Percentiles rank a stretch among this genome's conserved stretches.
phyloP scores from a whole-genome alignment of 2,329 filamentous ascomycete genomes.

The Phoma sp. region DNA sequence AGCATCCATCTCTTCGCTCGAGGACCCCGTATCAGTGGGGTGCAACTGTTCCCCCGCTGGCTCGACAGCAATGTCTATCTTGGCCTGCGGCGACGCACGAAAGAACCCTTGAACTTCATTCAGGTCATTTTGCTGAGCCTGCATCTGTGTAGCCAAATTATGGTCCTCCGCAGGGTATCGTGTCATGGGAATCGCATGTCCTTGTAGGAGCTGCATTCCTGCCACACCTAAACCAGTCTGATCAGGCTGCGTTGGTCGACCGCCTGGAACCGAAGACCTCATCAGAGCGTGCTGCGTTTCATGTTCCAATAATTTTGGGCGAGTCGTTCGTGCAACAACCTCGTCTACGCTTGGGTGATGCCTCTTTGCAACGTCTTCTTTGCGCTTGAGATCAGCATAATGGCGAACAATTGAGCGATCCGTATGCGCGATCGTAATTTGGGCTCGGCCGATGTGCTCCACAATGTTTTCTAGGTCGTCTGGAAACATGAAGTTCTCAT shows the following conservation, averaged over 20 bases:
- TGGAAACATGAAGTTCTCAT: slow-evolving; percentile 25
- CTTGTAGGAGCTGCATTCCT: no score
- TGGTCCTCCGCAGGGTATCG: no score
- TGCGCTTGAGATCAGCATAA: neutral
- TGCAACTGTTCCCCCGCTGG: neutral
- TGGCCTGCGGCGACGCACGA: neutral
- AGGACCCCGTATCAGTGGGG: neutral
- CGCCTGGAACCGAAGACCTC: no score
- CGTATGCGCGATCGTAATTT: neutral
- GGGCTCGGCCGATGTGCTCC: slow-evolving; percentile 11
- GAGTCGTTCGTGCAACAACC: neutral
- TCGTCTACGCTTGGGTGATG: neutral
- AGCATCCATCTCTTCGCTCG: slow-evolving; percentile 2
- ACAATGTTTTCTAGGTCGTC: slow-evolving; percentile 29
- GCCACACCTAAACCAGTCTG: no score
- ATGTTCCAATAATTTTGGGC: no score
- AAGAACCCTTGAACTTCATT: neutral
- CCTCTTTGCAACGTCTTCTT: neutral
- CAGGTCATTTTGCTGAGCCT: neutral
- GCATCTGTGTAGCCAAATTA: no score
- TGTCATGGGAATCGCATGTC: no score
- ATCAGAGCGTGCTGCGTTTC: no score
- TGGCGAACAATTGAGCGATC: neutral
- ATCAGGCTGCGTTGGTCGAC: no score
- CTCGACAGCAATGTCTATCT: neutral